Percentiles rank a stretch among this genome's conserved stretches.
These are phyloP conservation scores for Lithocarpus polystachyus DNA, from an alignment of 306 rosid species.

Conservation along the genomic window DNA sequence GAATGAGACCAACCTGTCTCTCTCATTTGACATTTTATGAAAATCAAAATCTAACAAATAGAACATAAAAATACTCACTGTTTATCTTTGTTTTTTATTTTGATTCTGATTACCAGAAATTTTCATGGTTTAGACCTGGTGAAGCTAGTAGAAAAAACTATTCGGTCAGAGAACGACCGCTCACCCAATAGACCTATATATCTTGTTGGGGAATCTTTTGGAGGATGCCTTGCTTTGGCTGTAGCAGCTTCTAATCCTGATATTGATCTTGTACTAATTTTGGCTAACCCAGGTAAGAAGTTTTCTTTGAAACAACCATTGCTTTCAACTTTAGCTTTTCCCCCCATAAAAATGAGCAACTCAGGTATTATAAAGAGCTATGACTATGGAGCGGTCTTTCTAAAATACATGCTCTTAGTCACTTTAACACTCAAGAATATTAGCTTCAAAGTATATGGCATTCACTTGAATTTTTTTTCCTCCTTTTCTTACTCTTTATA, in stretches of 20 bases:
- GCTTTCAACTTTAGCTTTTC: neutral
- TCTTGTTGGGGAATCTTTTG: constrained; percentile 80
- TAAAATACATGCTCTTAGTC: neutral
- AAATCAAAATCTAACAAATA: neutral
- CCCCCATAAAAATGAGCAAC: neutral
- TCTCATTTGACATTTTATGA: neutral
- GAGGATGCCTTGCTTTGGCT: constrained; percentile 83
- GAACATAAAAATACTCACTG: neutral
- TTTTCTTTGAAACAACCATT: neutral
- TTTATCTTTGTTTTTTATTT: neutral
- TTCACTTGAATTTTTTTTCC: constrained; percentile 8
- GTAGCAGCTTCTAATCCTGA: constrained; percentile 78
- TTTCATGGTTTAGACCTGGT: constrained; percentile 52
- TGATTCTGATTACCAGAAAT: neutral
- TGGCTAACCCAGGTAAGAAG: constrained; percentile 74
- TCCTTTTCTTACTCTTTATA: constrained; percentile 19
- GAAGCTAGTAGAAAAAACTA: constrained; percentile 65
- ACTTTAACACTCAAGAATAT: neutral
- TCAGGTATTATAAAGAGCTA: neutral
- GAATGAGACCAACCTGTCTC: constrained; percentile 7
- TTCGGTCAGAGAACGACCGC: constrained; percentile 46
- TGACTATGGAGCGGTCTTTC: no score
- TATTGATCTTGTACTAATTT: constrained; percentile 76
- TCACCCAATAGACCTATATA: constrained; percentile 78
- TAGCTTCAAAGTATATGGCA: neutral